Evolutionary conservation across 306 rosid species (phyloP), one percentile per base, ranked within the genome.

Genomic region (Vicia villosa): DNA sequence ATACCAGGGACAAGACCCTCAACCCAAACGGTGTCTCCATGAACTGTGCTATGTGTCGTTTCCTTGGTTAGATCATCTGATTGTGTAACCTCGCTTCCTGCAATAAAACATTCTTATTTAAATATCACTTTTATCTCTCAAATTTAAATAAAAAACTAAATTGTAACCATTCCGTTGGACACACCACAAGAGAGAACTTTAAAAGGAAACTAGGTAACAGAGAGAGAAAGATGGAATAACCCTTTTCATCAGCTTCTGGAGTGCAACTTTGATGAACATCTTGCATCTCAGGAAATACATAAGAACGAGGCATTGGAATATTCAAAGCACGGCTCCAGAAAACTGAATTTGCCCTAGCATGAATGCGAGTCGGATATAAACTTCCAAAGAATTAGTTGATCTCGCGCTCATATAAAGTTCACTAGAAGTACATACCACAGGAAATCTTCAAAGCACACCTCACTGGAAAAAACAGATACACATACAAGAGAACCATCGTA

Each of bases 1-100:
- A 94, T 83, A 63, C 91, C 99, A 43, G 99, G 99, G 64, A 91
- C 95, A 87, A 91, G 96, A 80, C 99, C 99, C 86, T 94, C 97
- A 72, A 91, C 99, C 89, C 95, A 94, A 52, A 94, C 83, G 66
- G 83, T 86, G 70, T 81, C 92, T 67, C 71, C 84, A 75, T 80
- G 79, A 2, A 45, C 41, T 24, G 85, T 63, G 40, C 22, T 70
- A 70, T 76, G 66, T 32, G 82, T 55, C 68, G 28, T 81, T 83
- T 74, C 83, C 68, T 69, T 63, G 73, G 71, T 80, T 73, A 75
- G 83, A 74, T 54, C 75, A 65, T 81, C 77, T 49, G 40, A 66
- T 65, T 68, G 60, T 61, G 72, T 57, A 78, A 73, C 81, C 77
- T 86, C 78, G 46, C 73, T 64, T 32, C 80, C 98, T 88, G 76